These are phyloP conservation scores for Trypanosoma lewisi DNA, from an alignment of 208 protist species.

Conservation along the genomic window DNA sequence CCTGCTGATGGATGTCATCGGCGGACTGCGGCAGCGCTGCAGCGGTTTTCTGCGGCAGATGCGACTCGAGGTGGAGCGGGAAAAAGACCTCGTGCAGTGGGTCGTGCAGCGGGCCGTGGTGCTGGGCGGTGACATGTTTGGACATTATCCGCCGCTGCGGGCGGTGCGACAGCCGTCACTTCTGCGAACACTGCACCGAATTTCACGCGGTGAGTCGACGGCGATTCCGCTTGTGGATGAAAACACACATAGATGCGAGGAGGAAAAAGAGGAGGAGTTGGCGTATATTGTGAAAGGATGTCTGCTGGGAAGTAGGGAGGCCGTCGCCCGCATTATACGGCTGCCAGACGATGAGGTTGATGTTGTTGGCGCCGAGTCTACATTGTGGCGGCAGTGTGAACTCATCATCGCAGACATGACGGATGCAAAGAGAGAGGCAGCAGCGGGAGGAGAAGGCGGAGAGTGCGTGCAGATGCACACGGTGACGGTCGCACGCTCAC, in stretches of 20 bases:
- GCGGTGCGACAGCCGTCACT: conserved; percentile 31
- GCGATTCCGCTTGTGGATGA: background rate
- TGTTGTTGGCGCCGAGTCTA: background rate
- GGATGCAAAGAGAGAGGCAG: too few species aligned
- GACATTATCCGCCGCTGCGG: conserved; percentile 23
- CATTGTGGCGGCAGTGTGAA: conserved; percentile 9
- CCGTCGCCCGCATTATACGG: background rate
- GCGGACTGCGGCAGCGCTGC: conserved; percentile 34
- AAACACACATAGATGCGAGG: background rate
- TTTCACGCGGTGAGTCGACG: conserved; percentile 19
- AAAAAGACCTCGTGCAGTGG: conserved; percentile 51
- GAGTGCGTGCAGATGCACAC: conserved; percentile 8
- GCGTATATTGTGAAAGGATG: conserved; percentile 8
- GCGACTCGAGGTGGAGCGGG: conserved; percentile 33
- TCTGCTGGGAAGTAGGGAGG: conserved; percentile 10
- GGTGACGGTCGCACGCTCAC: background rate
- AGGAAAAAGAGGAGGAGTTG: conserved; percentile 8
- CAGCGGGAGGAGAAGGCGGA: background rate
- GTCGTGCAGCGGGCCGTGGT: conserved; percentile 42
- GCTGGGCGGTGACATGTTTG: background rate
- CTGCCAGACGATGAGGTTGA: background rate
- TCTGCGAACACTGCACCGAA: conserved; percentile 35
- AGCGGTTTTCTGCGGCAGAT: conserved; percentile 39
- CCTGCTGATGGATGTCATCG: conserved; percentile 29
- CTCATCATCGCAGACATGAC: background rate